Conservation (phyloP, 2,329 filamentous ascomycete species). For the Xylariaceae sp. region DNA sequence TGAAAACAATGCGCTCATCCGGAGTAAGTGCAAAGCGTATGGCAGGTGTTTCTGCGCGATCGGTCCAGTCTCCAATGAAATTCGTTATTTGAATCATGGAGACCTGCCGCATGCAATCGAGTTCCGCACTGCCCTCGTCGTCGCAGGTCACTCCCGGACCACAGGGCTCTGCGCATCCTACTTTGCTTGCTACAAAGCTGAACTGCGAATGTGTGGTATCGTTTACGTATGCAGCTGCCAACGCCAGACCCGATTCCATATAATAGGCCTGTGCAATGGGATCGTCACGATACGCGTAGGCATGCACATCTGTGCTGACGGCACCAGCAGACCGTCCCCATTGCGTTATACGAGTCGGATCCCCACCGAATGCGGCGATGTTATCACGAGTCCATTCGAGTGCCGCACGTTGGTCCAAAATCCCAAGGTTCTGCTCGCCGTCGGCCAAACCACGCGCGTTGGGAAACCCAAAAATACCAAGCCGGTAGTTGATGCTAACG, state of each 20-base stretch:
- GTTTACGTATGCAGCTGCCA: constrained; percentile 26
- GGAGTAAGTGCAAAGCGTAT: constrained; percentile 25
- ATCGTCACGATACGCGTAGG: constrained; percentile 44
- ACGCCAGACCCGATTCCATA: constrained; percentile 40
- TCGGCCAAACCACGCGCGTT: constrained; percentile 25
- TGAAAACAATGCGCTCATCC: constrained; percentile 32
- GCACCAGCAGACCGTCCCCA: constrained; percentile 48
- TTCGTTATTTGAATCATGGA: constrained; percentile 22
- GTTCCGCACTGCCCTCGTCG: constrained; percentile 25
- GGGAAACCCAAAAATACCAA: constrained; percentile 36
- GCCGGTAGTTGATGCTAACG: constrained; percentile 40
- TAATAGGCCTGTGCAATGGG: constrained; percentile 43
- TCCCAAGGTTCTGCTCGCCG: constrained; percentile 42
- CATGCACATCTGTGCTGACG: constrained; percentile 39
- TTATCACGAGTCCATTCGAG: constrained; percentile 51
- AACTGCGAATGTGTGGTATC: constrained; percentile 33
- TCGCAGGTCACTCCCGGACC: neutral
- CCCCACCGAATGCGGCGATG: constrained; percentile 47
- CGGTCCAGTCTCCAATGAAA: constrained; percentile 17
- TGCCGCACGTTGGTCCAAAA: constrained; percentile 49
- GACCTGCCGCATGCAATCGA: constrained; percentile 36
- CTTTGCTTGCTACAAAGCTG: constrained; percentile 32
- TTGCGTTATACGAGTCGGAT: constrained; percentile 40
- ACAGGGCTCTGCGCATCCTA: constrained; percentile 33
- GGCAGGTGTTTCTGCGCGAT: constrained; percentile 22